Evolutionary conservation across 257 asterid genomes (phyloP), one percentile per base, ranked within the genome.

Genomic region (Petunia secreta): DNA sequence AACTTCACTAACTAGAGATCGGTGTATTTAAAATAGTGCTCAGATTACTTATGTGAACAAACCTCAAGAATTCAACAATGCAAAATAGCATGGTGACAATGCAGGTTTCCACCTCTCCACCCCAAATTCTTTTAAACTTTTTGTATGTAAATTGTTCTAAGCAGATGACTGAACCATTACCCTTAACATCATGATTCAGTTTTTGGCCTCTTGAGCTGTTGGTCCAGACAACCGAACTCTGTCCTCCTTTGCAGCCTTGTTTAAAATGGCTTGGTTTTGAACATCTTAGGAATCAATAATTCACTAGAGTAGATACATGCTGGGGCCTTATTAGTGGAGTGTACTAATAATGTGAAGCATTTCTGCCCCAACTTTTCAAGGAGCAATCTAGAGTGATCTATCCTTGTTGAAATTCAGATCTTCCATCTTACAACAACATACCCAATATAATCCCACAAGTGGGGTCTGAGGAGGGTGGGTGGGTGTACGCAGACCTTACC

Each of bases 41-140:
- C 38, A 43, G 2, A 1, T 43, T 46, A 16, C 57, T 43, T 4
- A 11, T 10, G 55, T 3, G 37, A n/a, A 7, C 75, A 41, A 40
- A n/a, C 38, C 14, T 41, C 54, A 67, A 67, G 39, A 25, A 67
- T 34, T 68, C 75, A 68, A 68, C 75, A n/a, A 68, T 38, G 38
- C 55, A 68, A 68, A 50, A 15, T 66, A 66, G 52, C 74, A 15
- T 66, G 74, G 74, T 40, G 52, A 39, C 14, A 65, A 13, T 40
- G 74, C 13, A 65, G 74, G 74, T 36, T 41, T 65, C 74, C 74
- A 14, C 74, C 37, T 50, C 36, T 8, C 13, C 40, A 34, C 13
- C 5, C 54, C 36, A 57, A 55, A 55, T 55, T 2, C 25, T 64
- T 8, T n/a, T 43, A 25, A 25, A 25, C 25, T 4, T 64, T 38